Evolutionary conservation across 768 basidiomycete genomes (phyloP).

Genomic region (Fomitopsis pulvina): DNA sequence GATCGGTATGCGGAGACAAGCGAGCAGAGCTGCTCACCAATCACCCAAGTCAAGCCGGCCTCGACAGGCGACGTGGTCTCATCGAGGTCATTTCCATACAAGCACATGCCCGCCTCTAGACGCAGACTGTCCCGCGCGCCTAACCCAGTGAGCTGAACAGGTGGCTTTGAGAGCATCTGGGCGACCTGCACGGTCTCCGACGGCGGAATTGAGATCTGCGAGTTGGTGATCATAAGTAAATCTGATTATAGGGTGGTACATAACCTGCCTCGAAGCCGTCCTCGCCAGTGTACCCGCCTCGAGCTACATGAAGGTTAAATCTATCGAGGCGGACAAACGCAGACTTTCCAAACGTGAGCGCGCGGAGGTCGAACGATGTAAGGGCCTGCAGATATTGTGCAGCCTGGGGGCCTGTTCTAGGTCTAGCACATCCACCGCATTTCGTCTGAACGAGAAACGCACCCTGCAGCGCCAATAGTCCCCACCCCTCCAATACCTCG

Average conservation of each 20-base stretch:
- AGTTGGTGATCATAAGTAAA: not conserved
- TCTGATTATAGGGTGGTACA: not conserved
- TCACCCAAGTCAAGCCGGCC: slow-evolving; percentile 89
- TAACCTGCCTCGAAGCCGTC: slow-evolving; percentile 87
- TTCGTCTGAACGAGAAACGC: slow-evolving; percentile 10
- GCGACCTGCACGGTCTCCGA: slow-evolving; percentile 68
- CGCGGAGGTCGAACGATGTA: slow-evolving; percentile 65
- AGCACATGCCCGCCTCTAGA: slow-evolving; percentile 93
- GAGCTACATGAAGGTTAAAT: slow-evolving; percentile 78
- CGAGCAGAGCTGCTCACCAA: slow-evolving; percentile 46
- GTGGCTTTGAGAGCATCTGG: slow-evolving; percentile 47
- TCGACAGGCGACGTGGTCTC: slow-evolving; percentile 85
- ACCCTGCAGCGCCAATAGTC: slow-evolving; percentile 89
- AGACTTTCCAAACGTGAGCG: slow-evolving; percentile 79
- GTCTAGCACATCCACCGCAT: not conserved
- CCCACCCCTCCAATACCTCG: slow-evolving; percentile 79
- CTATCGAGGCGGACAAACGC: slow-evolving; percentile 76
- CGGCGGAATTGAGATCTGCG: slow-evolving; percentile 84
- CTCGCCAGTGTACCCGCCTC: slow-evolving; percentile 97
- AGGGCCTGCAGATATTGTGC: slow-evolving; percentile 72
- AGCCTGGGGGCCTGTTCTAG: slow-evolving; percentile 66
- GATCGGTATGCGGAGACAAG: not conserved
- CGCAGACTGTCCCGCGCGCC: slow-evolving; percentile 93
- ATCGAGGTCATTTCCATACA: slow-evolving; percentile 92
- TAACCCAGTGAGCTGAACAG: slow-evolving; percentile 82